phyloP scores from a whole-genome alignment of 2,329 filamentous ascomycete species.

The Stagonosporopsis tanaceti region DNA sequence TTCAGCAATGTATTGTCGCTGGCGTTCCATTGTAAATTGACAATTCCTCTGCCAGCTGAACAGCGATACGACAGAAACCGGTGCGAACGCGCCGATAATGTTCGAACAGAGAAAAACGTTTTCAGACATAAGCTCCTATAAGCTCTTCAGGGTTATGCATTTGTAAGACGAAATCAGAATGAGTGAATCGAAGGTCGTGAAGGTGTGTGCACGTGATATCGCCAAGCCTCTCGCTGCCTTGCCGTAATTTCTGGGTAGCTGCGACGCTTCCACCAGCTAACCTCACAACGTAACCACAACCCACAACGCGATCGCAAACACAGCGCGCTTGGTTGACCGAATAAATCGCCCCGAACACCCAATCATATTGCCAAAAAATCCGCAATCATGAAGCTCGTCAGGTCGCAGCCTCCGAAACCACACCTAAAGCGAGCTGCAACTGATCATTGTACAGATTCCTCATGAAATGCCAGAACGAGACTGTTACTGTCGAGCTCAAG shows the following conservation, averaged over 20 bases:
- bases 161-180: neutral
- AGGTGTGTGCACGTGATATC: conserved; percentile 5
- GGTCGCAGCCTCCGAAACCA: conserved; percentile 28
- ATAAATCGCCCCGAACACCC: neutral
- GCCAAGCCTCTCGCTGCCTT: conserved; percentile 19
- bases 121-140: no score
- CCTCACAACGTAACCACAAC: conserved; percentile 25
- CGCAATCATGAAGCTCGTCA: conserved; percentile 48
- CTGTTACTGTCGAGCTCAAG: conserved; percentile 97
- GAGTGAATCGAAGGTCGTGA: neutral
- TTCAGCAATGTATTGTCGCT: no score
- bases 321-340: neutral
- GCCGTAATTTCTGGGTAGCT: conserved; percentile 34
- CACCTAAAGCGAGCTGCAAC: conserved; percentile 15
- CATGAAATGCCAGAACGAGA: conserved; percentile 99
- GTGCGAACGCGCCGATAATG: neutral
- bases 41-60: neutral
- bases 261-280: conserved; percentile 29
- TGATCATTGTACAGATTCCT: conserved; percentile 73
- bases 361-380: neutral
- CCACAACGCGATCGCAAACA: conserved; percentile 22
- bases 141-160: neutral
- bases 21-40: no score
- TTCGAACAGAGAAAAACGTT: neutral
- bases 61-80: neutral